phyloP scores from a whole-genome alignment of 2,329 filamentous ascomycete genomes.

The Phyllosticta citribraziliensis region DNA sequence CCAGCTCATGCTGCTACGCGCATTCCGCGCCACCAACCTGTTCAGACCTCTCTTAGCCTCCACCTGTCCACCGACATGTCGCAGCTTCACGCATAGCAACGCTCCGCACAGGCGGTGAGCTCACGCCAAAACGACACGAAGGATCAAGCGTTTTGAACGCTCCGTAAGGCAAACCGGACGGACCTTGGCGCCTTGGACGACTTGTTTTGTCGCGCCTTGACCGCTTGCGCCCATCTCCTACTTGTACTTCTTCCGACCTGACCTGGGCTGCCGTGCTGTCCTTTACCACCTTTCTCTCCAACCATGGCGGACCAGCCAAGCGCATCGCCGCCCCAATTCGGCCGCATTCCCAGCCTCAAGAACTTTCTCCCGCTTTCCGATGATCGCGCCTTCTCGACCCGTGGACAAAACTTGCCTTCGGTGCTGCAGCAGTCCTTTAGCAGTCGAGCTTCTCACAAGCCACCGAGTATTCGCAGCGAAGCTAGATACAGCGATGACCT shows the following conservation, averaged over 20 bases:
- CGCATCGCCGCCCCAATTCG: conserved; percentile 11
- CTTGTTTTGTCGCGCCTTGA: background rate
- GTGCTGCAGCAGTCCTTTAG: conserved; percentile 14
- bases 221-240: background rate
- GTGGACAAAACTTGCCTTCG: conserved; percentile 35
- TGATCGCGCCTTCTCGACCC: conserved; percentile 31
- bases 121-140: background rate
- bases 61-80: background rate
- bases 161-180: background rate
- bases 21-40: background rate
- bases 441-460: background rate
- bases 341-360: conserved; percentile 26
- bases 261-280: background rate
- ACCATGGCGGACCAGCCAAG: conserved; percentile 12
- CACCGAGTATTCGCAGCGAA: conserved; percentile 18
- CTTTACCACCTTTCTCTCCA: background rate
- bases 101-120: background rate
- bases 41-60: background rate
- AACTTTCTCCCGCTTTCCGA: conserved; percentile 33
- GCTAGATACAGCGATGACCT: conserved; percentile 17
- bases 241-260: background rate
- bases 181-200: background rate
- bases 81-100: background rate
- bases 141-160: background rate
- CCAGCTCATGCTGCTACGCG: background rate